phyloP scores from a whole-genome alignment of 352 stramenopile species.

The Pseudoperonospora humuli region DNA sequence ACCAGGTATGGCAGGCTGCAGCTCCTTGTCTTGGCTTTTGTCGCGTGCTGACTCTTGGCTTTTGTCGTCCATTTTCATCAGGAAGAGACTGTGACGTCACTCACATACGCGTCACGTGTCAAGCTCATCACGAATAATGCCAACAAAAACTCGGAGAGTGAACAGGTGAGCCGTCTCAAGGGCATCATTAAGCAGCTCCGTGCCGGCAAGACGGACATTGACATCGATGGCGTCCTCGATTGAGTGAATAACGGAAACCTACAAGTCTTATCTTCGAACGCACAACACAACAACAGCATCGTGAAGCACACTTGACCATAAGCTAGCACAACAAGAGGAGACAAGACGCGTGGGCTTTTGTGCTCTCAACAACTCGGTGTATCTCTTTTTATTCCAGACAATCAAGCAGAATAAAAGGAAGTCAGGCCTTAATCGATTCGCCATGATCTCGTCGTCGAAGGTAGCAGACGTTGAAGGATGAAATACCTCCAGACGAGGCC shows the following conservation, averaged over 20 bases:
- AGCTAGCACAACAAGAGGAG: constrained; percentile 12
- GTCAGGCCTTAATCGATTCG: constrained; percentile 22
- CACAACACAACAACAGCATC: background rate
- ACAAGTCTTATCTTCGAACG: background rate
- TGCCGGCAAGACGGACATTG: constrained; percentile 51
- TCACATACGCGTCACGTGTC: too few species aligned
- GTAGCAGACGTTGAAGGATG: constrained; percentile 10
- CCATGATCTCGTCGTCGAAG: constrained; percentile 18
- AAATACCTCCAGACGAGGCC: constrained; percentile 1
- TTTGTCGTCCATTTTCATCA: too few species aligned
- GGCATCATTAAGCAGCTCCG: constrained; percentile 75
- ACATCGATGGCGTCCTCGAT: constrained; percentile 59
- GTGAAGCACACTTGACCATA: too few species aligned
- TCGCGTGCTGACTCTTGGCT: too few species aligned
- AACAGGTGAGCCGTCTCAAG: constrained; percentile 76
- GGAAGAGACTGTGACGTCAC: constrained; percentile 80
- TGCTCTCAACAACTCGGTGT: constrained; percentile 86
- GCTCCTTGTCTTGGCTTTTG: too few species aligned
- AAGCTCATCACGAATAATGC: too few species aligned
- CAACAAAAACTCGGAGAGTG: too few species aligned
- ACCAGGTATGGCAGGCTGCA: too few species aligned
- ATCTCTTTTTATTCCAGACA: constrained; percentile 53
- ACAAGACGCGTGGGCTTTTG: constrained; percentile 13
- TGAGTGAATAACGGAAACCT: constrained; percentile 6
- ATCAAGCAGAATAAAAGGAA: constrained; percentile 38